Evolutionary conservation across 768 basidiomycete genomes (phyloP).

Genomic region (Tricholoma hemisulphureum): DNA sequence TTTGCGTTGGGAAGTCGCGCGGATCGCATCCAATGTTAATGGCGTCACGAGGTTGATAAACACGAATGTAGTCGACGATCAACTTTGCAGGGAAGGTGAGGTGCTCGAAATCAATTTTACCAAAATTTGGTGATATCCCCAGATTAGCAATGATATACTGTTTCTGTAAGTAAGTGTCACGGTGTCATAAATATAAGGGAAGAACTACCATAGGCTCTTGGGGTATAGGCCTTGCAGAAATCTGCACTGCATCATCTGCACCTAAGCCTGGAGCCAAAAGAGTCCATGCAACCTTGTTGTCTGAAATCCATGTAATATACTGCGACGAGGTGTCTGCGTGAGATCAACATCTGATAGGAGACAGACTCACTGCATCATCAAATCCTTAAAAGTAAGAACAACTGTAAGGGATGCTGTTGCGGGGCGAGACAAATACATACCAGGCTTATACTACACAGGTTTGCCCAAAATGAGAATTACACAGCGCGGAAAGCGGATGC

Average conservation of each 20-base stretch:
- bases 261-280: constrained; percentile 66
- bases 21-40: constrained; percentile 77
- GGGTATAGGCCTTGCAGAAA: constrained; percentile 67
- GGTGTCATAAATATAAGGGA: background rate
- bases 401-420: background rate
- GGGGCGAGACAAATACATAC: constrained; percentile 19
- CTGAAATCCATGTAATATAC: constrained; percentile 86
- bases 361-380: constrained; percentile 53
- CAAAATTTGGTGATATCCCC: constrained; percentile 82
- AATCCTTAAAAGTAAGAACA: constrained; percentile 43
- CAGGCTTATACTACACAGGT: constrained; percentile 39
- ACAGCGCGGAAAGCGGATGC: background rate
- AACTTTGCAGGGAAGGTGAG: constrained; percentile 65
- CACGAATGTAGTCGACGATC: constrained; percentile 54
- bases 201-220: constrained; percentile 82
- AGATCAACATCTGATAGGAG: background rate
- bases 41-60: constrained; percentile 65
- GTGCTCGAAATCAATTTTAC: constrained; percentile 62
- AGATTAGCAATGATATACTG: constrained; percentile 83
- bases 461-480: background rate
- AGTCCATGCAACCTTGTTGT: constrained; percentile 72
- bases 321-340: constrained; percentile 19
- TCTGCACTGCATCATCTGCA: constrained; percentile 55
- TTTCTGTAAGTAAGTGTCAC: background rate
- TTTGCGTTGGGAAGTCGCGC: constrained; percentile 59